phyloP scores from a whole-genome alignment of 2,329 filamentous ascomycete species.

The Magnaporthiopsis incrustans region DNA sequence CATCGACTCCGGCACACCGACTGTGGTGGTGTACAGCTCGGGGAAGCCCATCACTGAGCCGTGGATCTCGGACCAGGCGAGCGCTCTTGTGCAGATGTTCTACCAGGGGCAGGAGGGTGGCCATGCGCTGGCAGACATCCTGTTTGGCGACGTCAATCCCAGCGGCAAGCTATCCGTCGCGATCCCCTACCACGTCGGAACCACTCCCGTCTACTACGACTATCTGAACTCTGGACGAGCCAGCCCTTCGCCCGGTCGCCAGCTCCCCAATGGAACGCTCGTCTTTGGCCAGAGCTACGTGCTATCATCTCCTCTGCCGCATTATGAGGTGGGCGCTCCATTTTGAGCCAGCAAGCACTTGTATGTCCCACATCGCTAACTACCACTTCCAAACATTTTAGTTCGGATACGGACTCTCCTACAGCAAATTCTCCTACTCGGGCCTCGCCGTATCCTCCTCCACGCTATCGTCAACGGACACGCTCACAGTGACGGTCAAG shows the following conservation, averaged over 20 bases:
- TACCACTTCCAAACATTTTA: slow-evolving; percentile 18
- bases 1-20: slow-evolving; percentile 58
- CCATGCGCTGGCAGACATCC: slow-evolving; percentile 55
- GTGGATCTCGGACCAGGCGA: slow-evolving; percentile 59
- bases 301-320: slow-evolving; percentile 47
- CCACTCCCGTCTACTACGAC: slow-evolving; percentile 63
- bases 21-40: slow-evolving; percentile 58
- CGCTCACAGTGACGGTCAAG: slow-evolving; percentile 49
- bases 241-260: slow-evolving; percentile 42
- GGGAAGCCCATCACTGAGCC: slow-evolving; percentile 67
- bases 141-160: slow-evolving; percentile 58
- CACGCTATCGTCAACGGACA: slow-evolving; percentile 39
- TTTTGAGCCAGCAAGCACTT: not conserved
- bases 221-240: slow-evolving; percentile 59
- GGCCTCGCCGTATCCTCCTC: slow-evolving; percentile 41
- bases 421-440: slow-evolving; percentile 55
- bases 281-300: slow-evolving; percentile 60
- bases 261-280: slow-evolving; percentile 50
- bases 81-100: slow-evolving; percentile 65
- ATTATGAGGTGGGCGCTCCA: slow-evolving; percentile 35
- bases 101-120: slow-evolving; percentile 65
- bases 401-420: slow-evolving; percentile 61
- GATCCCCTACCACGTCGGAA: slow-evolving; percentile 60
- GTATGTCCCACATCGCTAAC: not conserved
- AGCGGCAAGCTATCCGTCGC: slow-evolving; percentile 59